phyloP scores from a whole-genome alignment of 495 filamentous ascomycete genomes.

The Aspergillus olivimuriae region DNA sequence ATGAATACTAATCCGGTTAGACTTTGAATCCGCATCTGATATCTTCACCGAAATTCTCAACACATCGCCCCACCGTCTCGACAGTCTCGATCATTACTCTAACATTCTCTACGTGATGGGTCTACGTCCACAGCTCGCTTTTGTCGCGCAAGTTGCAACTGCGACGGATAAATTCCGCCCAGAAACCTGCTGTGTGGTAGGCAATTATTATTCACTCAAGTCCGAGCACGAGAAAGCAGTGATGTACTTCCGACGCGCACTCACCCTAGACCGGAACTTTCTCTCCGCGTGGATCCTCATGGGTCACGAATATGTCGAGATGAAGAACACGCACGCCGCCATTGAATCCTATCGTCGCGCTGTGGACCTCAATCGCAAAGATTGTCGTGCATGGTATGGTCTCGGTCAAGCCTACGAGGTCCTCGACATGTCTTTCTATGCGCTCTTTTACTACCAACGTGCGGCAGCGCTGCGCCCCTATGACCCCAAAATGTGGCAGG shows the following conservation, averaged over 20 bases:
- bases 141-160: conserved; percentile 83
- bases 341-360: conserved; percentile 96
- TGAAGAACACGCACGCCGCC: conserved; percentile 98
- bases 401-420: conserved; percentile 96
- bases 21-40: conserved; percentile 77
- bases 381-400: conserved; percentile 98
- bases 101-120: conserved; percentile 96
- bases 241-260: conserved; percentile 91
- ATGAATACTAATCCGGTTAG: conserved; percentile 31
- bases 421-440: conserved; percentile 95
- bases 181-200: conserved; percentile 93
- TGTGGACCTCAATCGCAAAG: conserved; percentile 92
- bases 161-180: conserved; percentile 92
- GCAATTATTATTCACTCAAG: conserved; percentile 92
- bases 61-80: conserved; percentile 78
- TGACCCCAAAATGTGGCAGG: conserved; percentile 98
- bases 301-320: conserved; percentile 98
- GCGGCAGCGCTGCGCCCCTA: conserved; percentile 84
- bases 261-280: conserved; percentile 90
- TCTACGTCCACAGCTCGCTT: conserved; percentile 78
- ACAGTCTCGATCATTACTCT: conserved; percentile 88
- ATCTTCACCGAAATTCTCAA: conserved; percentile 79
- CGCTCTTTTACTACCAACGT: conserved; percentile 94
- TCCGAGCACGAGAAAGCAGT: conserved; percentile 97
- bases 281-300: conserved; percentile 97